Evolutionary conservation across 2,329 filamentous ascomycete species (phyloP), one percentile per base, ranked within the genome.

Genomic region (Aspergillus sp.): DNA sequence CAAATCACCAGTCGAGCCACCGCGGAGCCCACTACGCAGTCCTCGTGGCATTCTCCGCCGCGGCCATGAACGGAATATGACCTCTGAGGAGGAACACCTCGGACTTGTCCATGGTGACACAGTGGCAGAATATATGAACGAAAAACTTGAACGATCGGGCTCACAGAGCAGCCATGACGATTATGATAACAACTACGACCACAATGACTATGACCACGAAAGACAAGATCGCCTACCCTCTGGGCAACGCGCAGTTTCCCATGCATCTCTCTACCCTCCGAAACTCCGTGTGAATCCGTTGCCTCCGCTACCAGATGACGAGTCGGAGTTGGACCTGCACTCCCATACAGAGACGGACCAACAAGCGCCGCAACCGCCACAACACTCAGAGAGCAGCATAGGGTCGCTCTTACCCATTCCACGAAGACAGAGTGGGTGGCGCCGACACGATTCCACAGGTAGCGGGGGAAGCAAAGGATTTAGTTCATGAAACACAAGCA

Each of bases 91-190:
- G 76, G 92, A 96, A 75, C 81, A 85, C 17, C 74, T 93, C 6
- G 92, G 91, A 0, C 82, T 96, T 4, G 91, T 96, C n/a, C 89
- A 88, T 65, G 89, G 90, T 25, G 89, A 91, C 68, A 81, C 80
- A 7, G 68, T 62, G 2, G 68, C 71, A 41, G 67, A 66, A 27
- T 66, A 59, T 14, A 40, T 64, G 14, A 62, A 70, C 21, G 72
- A 73, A 51, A 73, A 71, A 49, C 51, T 71, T 9, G 66, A 68
- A 7, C 68, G 70, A 50, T 64, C 31, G 17, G 61, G 59, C 55
- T 65, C 60, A 33, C 60, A 33, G 37, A 56, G 61, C 60, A 65
- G 37, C 60, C 62, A 46, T 39, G 57, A 61, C 37, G 60, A 59
- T 35, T 45, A 56, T n/a, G 45, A 49, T 25, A 25, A 23, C 11